Evolutionary conservation across 2,329 filamentous ascomycete genomes (phyloP).

Genomic region (Stemphylium vesicarium): DNA sequence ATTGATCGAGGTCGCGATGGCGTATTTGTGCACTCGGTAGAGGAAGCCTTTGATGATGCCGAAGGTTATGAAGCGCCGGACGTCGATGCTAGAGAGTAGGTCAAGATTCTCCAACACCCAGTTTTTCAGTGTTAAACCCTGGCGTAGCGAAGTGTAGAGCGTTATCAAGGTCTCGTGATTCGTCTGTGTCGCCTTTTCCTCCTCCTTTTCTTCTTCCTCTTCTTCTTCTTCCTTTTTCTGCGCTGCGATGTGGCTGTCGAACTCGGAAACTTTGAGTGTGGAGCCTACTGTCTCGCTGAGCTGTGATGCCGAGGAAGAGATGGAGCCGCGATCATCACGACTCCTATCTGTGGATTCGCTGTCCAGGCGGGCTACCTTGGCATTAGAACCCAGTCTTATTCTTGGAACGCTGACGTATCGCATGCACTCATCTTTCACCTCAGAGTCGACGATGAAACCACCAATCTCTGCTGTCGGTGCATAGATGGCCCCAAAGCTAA

Average conservation of each 20-base stretch:
- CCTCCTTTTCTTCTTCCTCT: constrained; percentile 11
- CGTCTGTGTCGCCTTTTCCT: constrained; percentile 29
- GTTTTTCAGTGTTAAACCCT: constrained; percentile 82
- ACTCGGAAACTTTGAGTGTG: constrained; percentile 22
- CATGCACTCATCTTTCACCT: constrained; percentile 85
- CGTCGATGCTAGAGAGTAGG: constrained; percentile 77
- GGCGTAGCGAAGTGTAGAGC: constrained; percentile 83
- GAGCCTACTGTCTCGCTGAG: constrained; percentile 23
- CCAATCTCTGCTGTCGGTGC: constrained; percentile 80
- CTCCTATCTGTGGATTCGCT: constrained; percentile 26
- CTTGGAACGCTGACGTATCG: constrained; percentile 70
- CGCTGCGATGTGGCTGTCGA: constrained; percentile 10
- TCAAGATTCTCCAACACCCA: constrained; percentile 81
- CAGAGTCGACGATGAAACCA: constrained; percentile 76
- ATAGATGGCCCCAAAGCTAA: constrained; percentile 92
- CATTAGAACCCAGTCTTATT: constrained; percentile 29
- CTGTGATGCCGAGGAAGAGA: constrained; percentile 32
- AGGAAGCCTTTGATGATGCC: constrained; percentile 94
- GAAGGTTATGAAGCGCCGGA: constrained; percentile 91
- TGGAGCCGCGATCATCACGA: constrained; percentile 29
- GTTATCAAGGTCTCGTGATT: constrained; percentile 65
- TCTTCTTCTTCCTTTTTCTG: constrained; percentile 13
- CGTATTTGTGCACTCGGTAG: constrained; percentile 91
- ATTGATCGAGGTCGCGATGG: constrained; percentile 59
- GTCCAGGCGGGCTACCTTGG: constrained; percentile 20